These are phyloP conservation scores for Rauvolfia tetraphylla DNA, from an alignment of 257 asterid species.

Conservation along the genomic window DNA sequence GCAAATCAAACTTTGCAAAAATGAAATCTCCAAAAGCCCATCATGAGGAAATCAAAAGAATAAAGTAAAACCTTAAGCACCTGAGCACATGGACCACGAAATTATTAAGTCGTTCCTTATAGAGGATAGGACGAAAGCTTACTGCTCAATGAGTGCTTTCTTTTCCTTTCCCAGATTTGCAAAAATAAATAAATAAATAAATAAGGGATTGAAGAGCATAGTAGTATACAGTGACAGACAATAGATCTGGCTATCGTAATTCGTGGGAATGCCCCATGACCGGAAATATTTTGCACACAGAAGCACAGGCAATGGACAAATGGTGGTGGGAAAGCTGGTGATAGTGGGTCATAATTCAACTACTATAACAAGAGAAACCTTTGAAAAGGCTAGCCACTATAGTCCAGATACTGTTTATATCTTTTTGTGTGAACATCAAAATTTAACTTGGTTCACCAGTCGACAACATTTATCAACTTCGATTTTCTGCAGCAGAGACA, in stretches of 20 bases:
- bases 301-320: slow-evolving; percentile 22
- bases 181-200: neutral
- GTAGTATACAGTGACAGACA: slow-evolving; percentile 12
- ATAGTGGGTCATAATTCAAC: slow-evolving; percentile 45
- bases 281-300: slow-evolving; percentile 19
- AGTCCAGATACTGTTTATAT: slow-evolving; percentile 21
- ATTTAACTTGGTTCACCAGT: slow-evolving; percentile 21
- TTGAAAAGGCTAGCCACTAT: slow-evolving; percentile 30
- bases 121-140: neutral
- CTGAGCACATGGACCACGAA: neutral
- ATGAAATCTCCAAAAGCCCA: slow-evolving; percentile 10
- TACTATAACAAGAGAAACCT: slow-evolving; percentile 27
- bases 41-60: slow-evolving; percentile 21
- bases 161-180: neutral
- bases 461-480: slow-evolving; percentile 4
- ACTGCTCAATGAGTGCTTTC: neutral
- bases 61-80: neutral
- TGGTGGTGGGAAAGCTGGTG: slow-evolving; percentile 26
- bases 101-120: neutral
- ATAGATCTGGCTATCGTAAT: slow-evolving; percentile 17
- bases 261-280: slow-evolving; percentile 22
- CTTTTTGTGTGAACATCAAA: slow-evolving; percentile 19
- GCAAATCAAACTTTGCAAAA: slow-evolving; percentile 15
- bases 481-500: slow-evolving; percentile 18
- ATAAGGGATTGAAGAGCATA: neutral